A percentile compares a stretch with the other conserved stretches of the same genome.
Evolutionary conservation across 148 eudicot genomes (phyloP).

Genomic region (Vaccinium vitisidaea): DNA sequence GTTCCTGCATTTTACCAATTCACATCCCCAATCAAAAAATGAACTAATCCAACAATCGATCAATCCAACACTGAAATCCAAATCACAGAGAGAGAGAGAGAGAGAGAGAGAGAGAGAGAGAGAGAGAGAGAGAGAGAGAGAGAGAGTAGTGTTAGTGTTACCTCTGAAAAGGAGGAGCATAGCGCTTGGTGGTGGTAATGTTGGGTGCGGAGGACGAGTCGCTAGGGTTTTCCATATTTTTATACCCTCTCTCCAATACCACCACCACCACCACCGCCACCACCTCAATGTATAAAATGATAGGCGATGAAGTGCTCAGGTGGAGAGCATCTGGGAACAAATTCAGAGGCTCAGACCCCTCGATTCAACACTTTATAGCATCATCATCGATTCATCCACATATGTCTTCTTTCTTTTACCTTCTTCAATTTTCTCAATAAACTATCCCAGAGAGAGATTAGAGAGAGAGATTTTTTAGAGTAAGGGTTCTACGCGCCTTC

Average conservation of each 20-base stretch:
- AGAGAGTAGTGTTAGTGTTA: slow-evolving; percentile 1
- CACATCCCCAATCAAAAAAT: slow-evolving; percentile 6
- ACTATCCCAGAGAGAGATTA: neutral
- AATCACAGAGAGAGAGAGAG: neutral
- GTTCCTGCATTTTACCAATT: slow-evolving; percentile 27
- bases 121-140: slow-evolving; percentile 7
- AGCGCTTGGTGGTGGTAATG: slow-evolving; percentile 43
- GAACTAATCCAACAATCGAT: neutral
- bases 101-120: slow-evolving; percentile 5
- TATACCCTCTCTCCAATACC: slow-evolving; percentile 12
- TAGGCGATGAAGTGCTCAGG: neutral
- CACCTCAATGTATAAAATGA: neutral
- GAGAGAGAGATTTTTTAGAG: neutral
- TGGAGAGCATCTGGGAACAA: neutral
- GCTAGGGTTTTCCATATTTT: slow-evolving; percentile 42
- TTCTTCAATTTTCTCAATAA: neutral
- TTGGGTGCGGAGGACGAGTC: slow-evolving; percentile 30
- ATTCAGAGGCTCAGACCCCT: slow-evolving; percentile 1
- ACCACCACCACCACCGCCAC: slow-evolving; percentile 17
- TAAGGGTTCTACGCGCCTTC: neutral
- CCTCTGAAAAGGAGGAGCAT: slow-evolving; percentile 54
- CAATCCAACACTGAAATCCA: neutral
- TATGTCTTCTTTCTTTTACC: neutral
- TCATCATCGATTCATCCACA: neutral
- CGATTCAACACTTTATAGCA: neutral